Evolutionary conservation across 495 filamentous ascomycete species (phyloP).

Genomic region (Penicillium tannophilum): DNA sequence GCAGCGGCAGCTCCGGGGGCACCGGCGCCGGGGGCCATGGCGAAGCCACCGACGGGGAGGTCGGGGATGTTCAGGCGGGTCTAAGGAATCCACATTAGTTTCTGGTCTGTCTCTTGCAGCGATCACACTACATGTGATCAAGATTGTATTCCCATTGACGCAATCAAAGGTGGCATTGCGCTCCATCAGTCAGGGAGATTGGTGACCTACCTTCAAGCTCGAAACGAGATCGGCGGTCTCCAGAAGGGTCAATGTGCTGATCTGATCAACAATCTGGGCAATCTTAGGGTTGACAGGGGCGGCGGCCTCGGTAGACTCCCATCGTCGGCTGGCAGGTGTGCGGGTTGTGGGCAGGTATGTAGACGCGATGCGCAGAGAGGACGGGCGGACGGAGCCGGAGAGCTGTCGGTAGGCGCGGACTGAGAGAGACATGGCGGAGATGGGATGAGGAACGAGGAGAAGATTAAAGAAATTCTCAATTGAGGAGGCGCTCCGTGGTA

Average conservation of each 20-base stretch:
- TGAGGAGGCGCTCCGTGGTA: conserved; percentile 11
- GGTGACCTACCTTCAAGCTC: conserved; percentile 74
- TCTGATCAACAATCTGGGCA: conserved; percentile 90
- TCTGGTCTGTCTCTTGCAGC: background rate
- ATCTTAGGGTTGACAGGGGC: conserved; percentile 81
- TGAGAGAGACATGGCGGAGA: conserved; percentile 46
- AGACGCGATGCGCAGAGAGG: conserved; percentile 47
- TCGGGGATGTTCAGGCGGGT: conserved; percentile 97
- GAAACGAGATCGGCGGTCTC: conserved; percentile 96
- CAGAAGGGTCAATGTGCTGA: conserved; percentile 93
- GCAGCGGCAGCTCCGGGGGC: conserved; percentile 64
- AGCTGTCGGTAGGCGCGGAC: conserved; percentile 51
- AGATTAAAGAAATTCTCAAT: conserved; percentile 12
- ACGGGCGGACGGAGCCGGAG: conserved; percentile 46
- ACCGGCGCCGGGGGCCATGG: conserved; percentile 60
- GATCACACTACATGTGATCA: background rate
- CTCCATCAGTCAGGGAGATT: background rate
- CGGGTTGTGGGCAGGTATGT: conserved; percentile 44
- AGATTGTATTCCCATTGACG: background rate
- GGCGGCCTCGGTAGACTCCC: conserved; percentile 56
- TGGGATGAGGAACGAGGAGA: conserved; percentile 9
- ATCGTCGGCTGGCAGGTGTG: conserved; percentile 45
- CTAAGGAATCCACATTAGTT: conserved; percentile 48
- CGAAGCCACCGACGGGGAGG: conserved; percentile 87
- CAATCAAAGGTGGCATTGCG: background rate